Base-by-base conservation (phyloP, 768 basidiomycete genomes). In the Clitopilus passeckerianus region DNA sequence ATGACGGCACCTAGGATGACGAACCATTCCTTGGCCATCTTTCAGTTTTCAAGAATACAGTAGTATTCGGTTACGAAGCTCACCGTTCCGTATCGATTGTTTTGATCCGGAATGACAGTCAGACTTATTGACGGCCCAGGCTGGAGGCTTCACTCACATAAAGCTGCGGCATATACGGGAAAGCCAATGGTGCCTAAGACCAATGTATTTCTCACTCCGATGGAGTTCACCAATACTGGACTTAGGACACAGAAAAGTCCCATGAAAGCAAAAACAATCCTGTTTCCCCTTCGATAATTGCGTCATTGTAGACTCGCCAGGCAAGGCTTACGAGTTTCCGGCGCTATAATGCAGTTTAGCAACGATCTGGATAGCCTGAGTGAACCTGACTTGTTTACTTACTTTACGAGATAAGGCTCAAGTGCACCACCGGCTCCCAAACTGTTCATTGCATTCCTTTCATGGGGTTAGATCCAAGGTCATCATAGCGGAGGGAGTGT, bases 31-130 rank as follows among this genome's bases (percentile, higher is more conserved):
- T 61, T 20, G 44, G 35, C 27, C 16, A 41, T 2, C 15, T 22
- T 2, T 41, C n/a, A 35, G 37, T n/a, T 4, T 20, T 46, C 14
- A 8, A 35, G 2, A 9, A 4, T 2, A 10, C 18, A 34, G 52
- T 0, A 22, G 14, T 52, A 34, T 8, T 6, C 6, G 12, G 6
- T n/a, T n/a, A 33, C 22, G 10, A 27, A 35, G 53, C 59, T 20
- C 24, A 63, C 60, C 22, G 61, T 65, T 23, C 65, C 59, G 57
- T 68, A 68, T 59, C 65, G 50, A 57, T 64, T 64, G 35, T 63
- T 65, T 50, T 65, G 65, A 34, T 66, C 61, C 64, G 56, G 4
- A 44, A 56, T 30, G 7, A 7, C 7, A 30, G 27, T 30, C 27
- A 30, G 27, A 30, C 27, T 30, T 30, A 3, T 30, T 3, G 3